phyloP scores from a whole-genome alignment of 805 yeast genomes.

The Brettanomyces naardenensis region DNA sequence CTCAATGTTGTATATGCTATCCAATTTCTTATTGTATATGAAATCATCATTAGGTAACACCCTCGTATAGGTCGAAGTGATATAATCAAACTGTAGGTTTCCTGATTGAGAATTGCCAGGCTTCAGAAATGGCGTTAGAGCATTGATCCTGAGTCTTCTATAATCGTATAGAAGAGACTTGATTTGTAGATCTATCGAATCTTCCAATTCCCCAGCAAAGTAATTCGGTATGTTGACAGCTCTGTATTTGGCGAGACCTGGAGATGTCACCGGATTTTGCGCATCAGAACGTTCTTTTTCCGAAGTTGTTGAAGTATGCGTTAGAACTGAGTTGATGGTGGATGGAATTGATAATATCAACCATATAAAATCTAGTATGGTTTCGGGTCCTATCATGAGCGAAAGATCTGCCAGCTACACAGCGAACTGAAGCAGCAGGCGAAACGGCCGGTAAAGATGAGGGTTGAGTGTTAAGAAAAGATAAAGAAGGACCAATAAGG shows the following conservation, averaged over 20 bases:
- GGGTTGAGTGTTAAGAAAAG: no score
- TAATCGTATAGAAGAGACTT: slow-evolving; percentile 52
- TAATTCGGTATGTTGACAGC: slow-evolving; percentile 43
- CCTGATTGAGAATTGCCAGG: slow-evolving; percentile 20
- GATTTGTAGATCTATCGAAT: slow-evolving; percentile 54
- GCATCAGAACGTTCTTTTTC: not conserved
- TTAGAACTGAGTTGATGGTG: not conserved
- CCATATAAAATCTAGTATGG: slow-evolving; percentile 2
- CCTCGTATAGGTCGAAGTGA: slow-evolving; percentile 4
- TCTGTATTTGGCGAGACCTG: slow-evolving; percentile 4
- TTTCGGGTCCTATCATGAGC: no score
- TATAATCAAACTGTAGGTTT: slow-evolving; percentile 14
- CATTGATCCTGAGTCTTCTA: slow-evolving; percentile 16
- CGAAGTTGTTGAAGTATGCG: no score
- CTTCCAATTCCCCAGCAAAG: slow-evolving; percentile 38
- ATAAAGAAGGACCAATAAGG: no score
- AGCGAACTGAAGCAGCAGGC: no score
- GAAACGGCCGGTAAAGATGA: no score
- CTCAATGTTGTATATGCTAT: slow-evolving; percentile 42
- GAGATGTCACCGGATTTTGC: not conserved
- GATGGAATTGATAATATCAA: slow-evolving; percentile 3
- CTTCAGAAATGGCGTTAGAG: slow-evolving; percentile 29
- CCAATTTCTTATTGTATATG: slow-evolving; percentile 34
- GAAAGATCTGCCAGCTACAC: no score
- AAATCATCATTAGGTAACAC: slow-evolving; percentile 5